Evolutionary conservation across 2,329 filamentous ascomycete genomes (phyloP), one percentile per base, ranked within the genome.

Genomic region (Biscogniauxia marginata): DNA sequence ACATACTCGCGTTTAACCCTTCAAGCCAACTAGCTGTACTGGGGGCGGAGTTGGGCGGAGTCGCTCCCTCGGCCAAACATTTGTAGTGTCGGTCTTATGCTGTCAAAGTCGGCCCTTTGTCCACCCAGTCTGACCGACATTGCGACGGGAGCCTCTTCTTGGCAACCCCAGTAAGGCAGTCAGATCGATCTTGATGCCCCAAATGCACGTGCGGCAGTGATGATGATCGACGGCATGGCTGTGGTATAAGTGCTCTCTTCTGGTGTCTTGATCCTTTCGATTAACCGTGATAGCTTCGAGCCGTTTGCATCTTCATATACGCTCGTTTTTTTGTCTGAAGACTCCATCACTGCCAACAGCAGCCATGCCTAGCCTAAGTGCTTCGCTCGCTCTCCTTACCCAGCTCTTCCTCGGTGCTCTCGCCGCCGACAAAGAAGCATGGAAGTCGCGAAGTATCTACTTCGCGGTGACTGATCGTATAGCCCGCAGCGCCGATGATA

Each of bases 381-480:
- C 52, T 48, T 60, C 56, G 20, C 16, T 65, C 20, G 48, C 49
- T 19, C 13, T 61, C 22, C 43, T 64, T 49, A 60, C 58, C 6
- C 60, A 59, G 44, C 47, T 66, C 18, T 39, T 55, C 47, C 50
- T 60, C 23, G 25, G 52, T 22, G 59, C 34, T 19, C 49, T 69
- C 19, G 65, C 71, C 13, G 74, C 74, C 1, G 71, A 74, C 57
- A 67, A 69, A n/a, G 68, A 60, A 4, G 67, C 74, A 30, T 84
- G 81, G 82, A 81, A 80, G 65, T 73, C 75, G 22, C 77, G 78
- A 54, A 82, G 79, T 46, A 84, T 85, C 54, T 85, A 85, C 67
- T 83, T 84, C 70, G 77, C 80, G 39, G 69, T 86, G 62, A 84
- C 82, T 3, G 82, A 84, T 64, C 79, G 83, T 1, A 77, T 82